Conservation (phyloP, 1,139 yeast species). For the Scheffersomyces titani region DNA sequence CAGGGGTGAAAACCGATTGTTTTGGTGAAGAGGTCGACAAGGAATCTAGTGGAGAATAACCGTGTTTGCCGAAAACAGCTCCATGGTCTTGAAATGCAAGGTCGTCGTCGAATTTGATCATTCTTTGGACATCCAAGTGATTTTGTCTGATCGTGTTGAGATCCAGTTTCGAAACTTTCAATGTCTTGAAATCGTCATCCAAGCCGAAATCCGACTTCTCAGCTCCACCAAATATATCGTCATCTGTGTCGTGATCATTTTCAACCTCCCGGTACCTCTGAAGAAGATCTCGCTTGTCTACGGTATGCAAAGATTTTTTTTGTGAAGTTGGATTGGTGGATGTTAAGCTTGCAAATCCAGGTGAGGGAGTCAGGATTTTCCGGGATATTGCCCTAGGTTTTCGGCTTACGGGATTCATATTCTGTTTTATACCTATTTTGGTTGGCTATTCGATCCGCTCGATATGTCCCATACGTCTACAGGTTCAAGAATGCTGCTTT, state of each 20-base stretch:
- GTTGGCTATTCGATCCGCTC: neutral
- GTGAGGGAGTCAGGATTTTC: conserved; percentile 13
- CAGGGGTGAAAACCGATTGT: conserved; percentile 12
- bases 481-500: neutral
- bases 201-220: conserved; percentile 18
- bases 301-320: neutral
- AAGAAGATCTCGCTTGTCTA: conserved; percentile 12
- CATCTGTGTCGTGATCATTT: conserved; percentile 21
- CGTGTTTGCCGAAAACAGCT: conserved; percentile 5
- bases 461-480: neutral
- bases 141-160: conserved; percentile 15
- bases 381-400: conserved; percentile 9
- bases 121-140: conserved; percentile 1
- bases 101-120: conserved; percentile 7
- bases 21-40: conserved; percentile 29
- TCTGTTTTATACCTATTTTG: neutral
- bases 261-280: conserved; percentile 16
- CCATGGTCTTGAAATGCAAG: conserved; percentile 1
- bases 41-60: conserved; percentile 17
- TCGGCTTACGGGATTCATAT: conserved; percentile 12
- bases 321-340: neutral
- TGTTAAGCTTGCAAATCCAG: conserved; percentile 7
- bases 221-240: conserved; percentile 32
- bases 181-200: conserved; percentile 25
- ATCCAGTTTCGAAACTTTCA: conserved; percentile 18